phyloP scores from a whole-genome alignment of 2,329 filamentous ascomycete genomes.

The Rhynchosporium secalis region DNA sequence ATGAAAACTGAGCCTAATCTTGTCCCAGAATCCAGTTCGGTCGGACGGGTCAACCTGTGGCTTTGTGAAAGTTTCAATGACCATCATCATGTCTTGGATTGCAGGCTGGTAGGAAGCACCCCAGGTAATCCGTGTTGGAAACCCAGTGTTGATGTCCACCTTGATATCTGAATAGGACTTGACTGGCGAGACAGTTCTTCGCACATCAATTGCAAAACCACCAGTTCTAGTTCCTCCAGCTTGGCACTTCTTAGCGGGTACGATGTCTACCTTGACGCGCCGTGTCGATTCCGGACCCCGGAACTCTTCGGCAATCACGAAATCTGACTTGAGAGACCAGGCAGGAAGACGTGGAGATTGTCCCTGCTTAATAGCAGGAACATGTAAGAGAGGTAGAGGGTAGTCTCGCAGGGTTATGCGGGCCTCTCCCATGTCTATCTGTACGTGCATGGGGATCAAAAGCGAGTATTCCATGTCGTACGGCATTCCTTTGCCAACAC shows the following conservation, averaged over 20 bases:
- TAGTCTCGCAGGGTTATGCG: conserved; percentile 89
- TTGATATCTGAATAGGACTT: conserved; percentile 95
- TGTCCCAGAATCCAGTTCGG: conserved; percentile 96
- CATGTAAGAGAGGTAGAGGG: conserved; percentile 85
- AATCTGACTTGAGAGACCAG: conserved; percentile 82
- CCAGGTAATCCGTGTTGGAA: conserved; percentile 94
- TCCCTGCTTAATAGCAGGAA: conserved; percentile 76
- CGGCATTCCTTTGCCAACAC: conserved; percentile 96
- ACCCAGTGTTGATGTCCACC: conserved; percentile 88
- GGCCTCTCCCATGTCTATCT: conserved; percentile 87
- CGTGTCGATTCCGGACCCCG: conserved; percentile 77
- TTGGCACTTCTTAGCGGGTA: conserved; percentile 65
- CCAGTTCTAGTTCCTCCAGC: conserved; percentile 56
- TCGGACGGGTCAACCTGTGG: conserved; percentile 92
- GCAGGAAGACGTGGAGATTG: conserved; percentile 81
- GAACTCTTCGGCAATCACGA: conserved; percentile 94
- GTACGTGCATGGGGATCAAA: conserved; percentile 84
- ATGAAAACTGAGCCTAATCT: conserved; percentile 91
- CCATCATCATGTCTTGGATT: conserved; percentile 99
- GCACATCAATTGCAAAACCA: conserved; percentile 81
- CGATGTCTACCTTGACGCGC: conserved; percentile 78
- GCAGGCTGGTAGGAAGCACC: conserved; percentile 96
- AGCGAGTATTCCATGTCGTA: conserved; percentile 87
- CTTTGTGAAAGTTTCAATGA: conserved; percentile 95
- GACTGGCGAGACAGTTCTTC: conserved; percentile 87